These are phyloP conservation scores for Mucor lusitanicus DNA, from an alignment of 371 early-diverging fungal genomes.

Conservation along the genomic window DNA sequence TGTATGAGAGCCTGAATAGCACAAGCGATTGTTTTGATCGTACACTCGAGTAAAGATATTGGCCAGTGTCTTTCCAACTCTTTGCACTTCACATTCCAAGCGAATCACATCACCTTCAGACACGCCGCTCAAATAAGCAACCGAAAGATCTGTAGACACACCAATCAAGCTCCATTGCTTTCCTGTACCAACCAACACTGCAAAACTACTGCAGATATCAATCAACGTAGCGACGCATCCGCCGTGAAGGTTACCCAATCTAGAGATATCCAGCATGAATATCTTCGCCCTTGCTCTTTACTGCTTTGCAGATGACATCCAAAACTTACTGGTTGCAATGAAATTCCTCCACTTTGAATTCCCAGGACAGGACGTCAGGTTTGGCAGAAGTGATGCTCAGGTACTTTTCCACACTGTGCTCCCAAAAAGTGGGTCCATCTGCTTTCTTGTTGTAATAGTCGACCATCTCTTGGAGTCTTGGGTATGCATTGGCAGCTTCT, in stretches of 20 bases:
- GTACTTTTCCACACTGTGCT: not conserved
- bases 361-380: constrained; percentile 33
- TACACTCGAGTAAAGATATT: constrained; percentile 42
- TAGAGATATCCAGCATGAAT: not conserved
- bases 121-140: constrained; percentile 35
- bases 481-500: constrained; percentile 13
- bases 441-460: not conserved
- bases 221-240: constrained; percentile 50
- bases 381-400: constrained; percentile 15
- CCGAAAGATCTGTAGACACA: constrained; percentile 40
- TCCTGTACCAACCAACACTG: constrained; percentile 26
- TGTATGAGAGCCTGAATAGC: constrained; percentile 45
- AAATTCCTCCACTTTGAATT: constrained; percentile 30
- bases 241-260: constrained; percentile 43
- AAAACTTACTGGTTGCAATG: constrained; percentile 39
- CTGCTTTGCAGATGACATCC: not conserved
- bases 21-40: constrained; percentile 27
- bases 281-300: not conserved
- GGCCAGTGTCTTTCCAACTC: constrained; percentile 38
- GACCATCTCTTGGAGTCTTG: constrained; percentile 3
- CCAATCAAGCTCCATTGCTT: constrained; percentile 35
- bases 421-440: constrained; percentile 11
- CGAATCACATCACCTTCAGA: constrained; percentile 30
- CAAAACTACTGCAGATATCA: constrained; percentile 49
- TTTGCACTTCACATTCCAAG: constrained; percentile 39